A percentile compares a stretch with the other conserved stretches of the same genome.
Evolutionary conservation across 2,329 filamentous ascomycete genomes (phyloP).

Genomic region (Clathrospora elynae): DNA sequence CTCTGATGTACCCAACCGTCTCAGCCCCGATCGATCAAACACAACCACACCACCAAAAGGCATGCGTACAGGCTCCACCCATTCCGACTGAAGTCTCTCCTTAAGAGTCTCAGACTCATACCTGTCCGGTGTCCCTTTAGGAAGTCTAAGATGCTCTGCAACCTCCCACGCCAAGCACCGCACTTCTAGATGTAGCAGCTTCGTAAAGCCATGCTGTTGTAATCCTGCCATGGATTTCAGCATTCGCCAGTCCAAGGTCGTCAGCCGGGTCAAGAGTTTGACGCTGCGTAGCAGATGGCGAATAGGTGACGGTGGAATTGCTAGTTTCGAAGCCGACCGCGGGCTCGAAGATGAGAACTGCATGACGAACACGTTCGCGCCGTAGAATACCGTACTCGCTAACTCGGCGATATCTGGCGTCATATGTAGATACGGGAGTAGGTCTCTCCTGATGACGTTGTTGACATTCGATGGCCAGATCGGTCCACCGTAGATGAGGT

Average conservation of each 20-base stretch:
- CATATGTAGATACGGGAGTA: not conserved
- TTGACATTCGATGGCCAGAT: conserved; percentile 6
- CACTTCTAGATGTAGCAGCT: not conserved
- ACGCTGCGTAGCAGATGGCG: conserved; percentile 2
- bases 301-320: not conserved
- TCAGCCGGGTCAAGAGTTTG: not conserved
- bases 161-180: not conserved
- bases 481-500: not conserved
- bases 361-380: not conserved
- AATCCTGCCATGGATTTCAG: not conserved
- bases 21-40: too few species aligned
- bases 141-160: not conserved
- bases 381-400: not conserved
- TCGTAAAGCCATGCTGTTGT: not conserved
- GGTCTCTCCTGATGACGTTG: not conserved
- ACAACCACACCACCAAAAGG: too few species aligned
- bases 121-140: too few species aligned
- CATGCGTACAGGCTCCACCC: too few species aligned
- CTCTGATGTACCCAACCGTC: too few species aligned
- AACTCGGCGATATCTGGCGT: conserved; percentile 1
- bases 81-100: too few species aligned
- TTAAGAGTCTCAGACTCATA: too few species aligned
- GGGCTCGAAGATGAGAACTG: not conserved
- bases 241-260: not conserved
- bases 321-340: not conserved